Conservation (phyloP, 1,139 yeast genomes). For the Hyphopichia burtonii region DNA sequence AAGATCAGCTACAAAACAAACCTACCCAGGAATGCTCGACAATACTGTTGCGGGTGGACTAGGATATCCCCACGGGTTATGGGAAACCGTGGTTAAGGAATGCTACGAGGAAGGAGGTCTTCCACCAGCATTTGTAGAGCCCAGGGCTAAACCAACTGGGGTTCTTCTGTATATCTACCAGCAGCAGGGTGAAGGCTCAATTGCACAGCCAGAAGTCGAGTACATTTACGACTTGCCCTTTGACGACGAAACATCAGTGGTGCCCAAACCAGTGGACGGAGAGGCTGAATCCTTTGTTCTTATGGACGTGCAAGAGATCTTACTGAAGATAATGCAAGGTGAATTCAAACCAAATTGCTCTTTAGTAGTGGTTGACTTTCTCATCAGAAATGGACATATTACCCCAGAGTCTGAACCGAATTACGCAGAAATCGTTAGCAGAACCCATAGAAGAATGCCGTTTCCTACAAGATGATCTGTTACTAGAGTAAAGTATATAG, state of each 20-base stretch:
- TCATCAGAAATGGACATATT: conserved; percentile 75
- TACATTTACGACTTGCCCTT: conserved; percentile 72
- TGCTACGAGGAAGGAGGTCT: conserved; percentile 90
- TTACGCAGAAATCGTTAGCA: conserved; percentile 53
- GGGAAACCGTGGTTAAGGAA: conserved; percentile 82
- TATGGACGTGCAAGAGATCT: conserved; percentile 58
- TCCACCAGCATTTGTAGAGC: conserved; percentile 45
- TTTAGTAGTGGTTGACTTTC: conserved; percentile 73
- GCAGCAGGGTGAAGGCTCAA: conserved; percentile 39
- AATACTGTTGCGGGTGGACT: conserved; percentile 95
- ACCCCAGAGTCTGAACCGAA: conserved; percentile 62
- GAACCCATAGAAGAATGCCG: conserved; percentile 69
- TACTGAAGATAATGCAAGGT: conserved; percentile 43
- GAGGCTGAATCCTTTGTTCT: conserved; percentile 77
- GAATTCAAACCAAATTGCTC: conserved; percentile 92
- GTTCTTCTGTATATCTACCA: conserved; percentile 66
- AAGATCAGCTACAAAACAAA: conserved; percentile 72
- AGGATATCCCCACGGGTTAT: conserved; percentile 74
- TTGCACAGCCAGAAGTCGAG: conserved; percentile 88
- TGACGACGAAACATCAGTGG: conserved; percentile 39
- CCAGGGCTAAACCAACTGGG: conserved; percentile 54
- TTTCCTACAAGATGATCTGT: conserved; percentile 54
- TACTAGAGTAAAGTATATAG: no score
- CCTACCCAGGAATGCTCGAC: conserved; percentile 89
- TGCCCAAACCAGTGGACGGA: conserved; percentile 78